Base-by-base conservation (phyloP, 768 basidiomycete species). In the Arthromyces matolae region DNA sequence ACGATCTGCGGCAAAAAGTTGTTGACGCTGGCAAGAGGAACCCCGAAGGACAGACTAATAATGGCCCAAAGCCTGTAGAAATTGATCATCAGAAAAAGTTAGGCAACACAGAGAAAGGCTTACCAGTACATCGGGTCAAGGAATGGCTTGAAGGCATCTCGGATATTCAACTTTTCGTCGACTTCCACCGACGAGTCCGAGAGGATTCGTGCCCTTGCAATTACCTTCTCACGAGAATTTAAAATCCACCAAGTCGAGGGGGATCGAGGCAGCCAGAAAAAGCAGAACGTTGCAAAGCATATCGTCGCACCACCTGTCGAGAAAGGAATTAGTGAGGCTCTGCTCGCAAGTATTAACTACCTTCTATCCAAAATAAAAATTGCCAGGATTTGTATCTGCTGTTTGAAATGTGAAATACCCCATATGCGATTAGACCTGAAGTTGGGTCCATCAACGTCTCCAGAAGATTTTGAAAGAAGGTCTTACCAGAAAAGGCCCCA, bases 311-410 rank as follows among this genome's bases (percentile, higher is more conserved):
- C 71, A 29, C 75, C 73, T 73, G 18, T 25, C 23, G 27, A 9
- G 34, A 37, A 14, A 38, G n/a, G 40, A 32, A 25, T 22, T 34
- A 16, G 23, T 16, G 18, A 13, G 13, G 6, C 14, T 48, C 8
- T 23, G n/a, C 8, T 23, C 8, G 25, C 2, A 14, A 40, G 12
- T 28, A 51, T 37, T 4, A n/a, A n/a, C 50, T 45, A 63, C 76
- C 78, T 67, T 78, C 76, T 38, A 78, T 74, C 72, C 76, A 73
- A 54, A 78, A 78, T 22, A 78, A 54, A 51, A 70, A 77, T 58
- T 78, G 75, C 77, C 77, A 79, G 4, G 69, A 64, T 53, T 76
- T 66, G 52, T 77, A 69, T 16, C 64, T 68, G 3, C 65, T 46
- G 45, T 66, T 59, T 16, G 70, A 47, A 19, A 78, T 71, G 22